Conservation (phyloP, 2,329 filamentous ascomycete species). For the Alternaria brassicae region DNA sequence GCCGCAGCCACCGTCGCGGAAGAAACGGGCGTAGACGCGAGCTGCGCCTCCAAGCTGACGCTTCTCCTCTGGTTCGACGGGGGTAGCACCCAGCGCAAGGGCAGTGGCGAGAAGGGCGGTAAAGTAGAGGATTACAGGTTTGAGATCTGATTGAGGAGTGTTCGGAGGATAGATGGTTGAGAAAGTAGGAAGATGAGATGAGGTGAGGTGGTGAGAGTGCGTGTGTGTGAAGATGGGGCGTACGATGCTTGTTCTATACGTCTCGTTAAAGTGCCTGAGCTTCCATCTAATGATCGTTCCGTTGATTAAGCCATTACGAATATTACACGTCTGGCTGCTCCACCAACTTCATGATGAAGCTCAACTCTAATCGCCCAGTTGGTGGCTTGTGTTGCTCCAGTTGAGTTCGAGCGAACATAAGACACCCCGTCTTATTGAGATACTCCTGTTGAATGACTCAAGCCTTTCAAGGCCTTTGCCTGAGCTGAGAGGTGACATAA, state of each 20-base stretch:
- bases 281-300: background rate
- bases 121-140: background rate
- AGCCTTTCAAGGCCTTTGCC: background rate
- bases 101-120: conserved; percentile 9
- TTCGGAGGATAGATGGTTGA: background rate
- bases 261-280: background rate
- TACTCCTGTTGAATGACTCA: background rate
- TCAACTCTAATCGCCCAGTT: background rate
- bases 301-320: background rate
- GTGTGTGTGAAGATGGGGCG: background rate
- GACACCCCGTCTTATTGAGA: background rate
- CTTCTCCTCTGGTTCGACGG: conserved; percentile 4
- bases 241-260: background rate
- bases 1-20: conserved; percentile 10
- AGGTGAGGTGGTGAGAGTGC: background rate
- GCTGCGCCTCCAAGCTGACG: conserved; percentile 10
- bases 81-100: conserved; percentile 6
- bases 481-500: background rate
- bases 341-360: background rate
- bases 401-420: background rate
- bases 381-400: background rate
- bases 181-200: background rate
- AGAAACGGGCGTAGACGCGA: conserved; percentile 20
- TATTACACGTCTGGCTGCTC: background rate
- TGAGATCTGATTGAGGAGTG: no score